Evolutionary conservation across 495 filamentous ascomycete genomes (phyloP).

Genomic region (Penicillium coprophilum): DNA sequence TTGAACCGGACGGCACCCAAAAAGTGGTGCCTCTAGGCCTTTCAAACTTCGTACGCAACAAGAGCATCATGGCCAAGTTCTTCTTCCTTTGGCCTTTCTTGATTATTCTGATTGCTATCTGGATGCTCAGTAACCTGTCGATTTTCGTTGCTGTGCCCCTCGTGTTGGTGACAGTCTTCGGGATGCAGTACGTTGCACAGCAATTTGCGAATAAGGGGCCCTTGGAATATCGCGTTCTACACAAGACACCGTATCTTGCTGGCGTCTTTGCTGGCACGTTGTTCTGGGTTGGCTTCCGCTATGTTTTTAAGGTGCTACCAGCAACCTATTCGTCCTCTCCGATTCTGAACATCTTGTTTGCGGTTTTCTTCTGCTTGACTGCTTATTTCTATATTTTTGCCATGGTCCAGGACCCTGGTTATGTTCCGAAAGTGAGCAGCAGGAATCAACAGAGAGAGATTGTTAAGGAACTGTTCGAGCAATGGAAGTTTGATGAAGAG

Average conservation of each 20-base stretch:
- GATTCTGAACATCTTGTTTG: conserved; percentile 74
- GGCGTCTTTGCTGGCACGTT: conserved; percentile 89
- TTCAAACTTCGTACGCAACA: conserved; percentile 64
- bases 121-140: conserved; percentile 70
- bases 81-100: conserved; percentile 89
- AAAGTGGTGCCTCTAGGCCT: conserved; percentile 54
- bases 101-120: conserved; percentile 65
- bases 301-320: conserved; percentile 70
- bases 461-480: conserved; percentile 76
- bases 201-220: conserved; percentile 78
- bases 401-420: conserved; percentile 89
- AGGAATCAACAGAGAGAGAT: conserved; percentile 82
- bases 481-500: conserved; percentile 88
- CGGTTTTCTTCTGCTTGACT: conserved; percentile 60
- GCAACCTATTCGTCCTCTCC: conserved; percentile 63
- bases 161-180: conserved; percentile 61
- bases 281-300: conserved; percentile 79
- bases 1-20: conserved; percentile 71
- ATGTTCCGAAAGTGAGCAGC: conserved; percentile 87
- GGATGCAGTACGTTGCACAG: conserved; percentile 75
- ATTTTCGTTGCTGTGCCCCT: conserved; percentile 75
- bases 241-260: conserved; percentile 88
- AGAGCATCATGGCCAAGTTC: conserved; percentile 77
- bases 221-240: conserved; percentile 78
- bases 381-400: conserved; percentile 81